A percentile compares a stretch with the other conserved stretches of the same genome.
phyloP scores from a whole-genome alignment of 352 stramenopile genomes.

The Phytophthora fragariae region DNA sequence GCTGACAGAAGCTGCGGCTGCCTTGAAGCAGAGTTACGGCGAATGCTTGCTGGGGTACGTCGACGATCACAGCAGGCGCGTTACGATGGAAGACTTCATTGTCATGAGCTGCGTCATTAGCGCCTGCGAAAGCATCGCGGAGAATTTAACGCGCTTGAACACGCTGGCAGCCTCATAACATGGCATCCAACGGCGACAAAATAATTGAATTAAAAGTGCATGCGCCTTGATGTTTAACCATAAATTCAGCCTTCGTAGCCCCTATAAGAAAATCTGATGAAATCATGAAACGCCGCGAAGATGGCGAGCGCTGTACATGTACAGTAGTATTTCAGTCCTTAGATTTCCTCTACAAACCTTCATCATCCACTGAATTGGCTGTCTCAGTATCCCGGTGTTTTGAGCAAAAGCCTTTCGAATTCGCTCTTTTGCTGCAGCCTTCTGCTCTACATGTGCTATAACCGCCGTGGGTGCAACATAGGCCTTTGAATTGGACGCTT shows the following conservation, averaged over 20 bases:
- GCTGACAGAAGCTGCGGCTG: slow-evolving; percentile 54
- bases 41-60: slow-evolving; percentile 55
- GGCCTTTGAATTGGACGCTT: slow-evolving; percentile 34
- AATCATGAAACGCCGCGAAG: no score
- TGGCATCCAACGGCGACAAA: background rate
- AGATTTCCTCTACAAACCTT: background rate
- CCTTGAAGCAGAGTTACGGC: slow-evolving; percentile 63
- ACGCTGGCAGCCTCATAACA: slow-evolving; percentile 61
- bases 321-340: background rate
- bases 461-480: slow-evolving; percentile 33
- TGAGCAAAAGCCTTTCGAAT: slow-evolving; percentile 29
- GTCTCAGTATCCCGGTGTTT: slow-evolving; percentile 14
- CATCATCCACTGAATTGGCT: background rate
- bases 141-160: slow-evolving; percentile 65
- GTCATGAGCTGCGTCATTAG: slow-evolving; percentile 79
- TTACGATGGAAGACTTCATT: slow-evolving; percentile 75
- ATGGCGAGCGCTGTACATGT: no score
- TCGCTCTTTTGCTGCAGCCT: slow-evolving; percentile 26
- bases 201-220: slow-evolving; percentile 1
- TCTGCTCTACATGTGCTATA: slow-evolving; percentile 23
- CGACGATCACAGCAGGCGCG: slow-evolving; percentile 36
- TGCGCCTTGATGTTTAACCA: no score
- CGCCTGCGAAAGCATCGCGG: slow-evolving; percentile 62
- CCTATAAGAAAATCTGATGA: no score
- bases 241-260: no score